A percentile compares a stretch with the other conserved stretches of the same genome.
Conservation (phyloP, 2,329 filamentous ascomycete species). For the Neospermospora avenae region DNA sequence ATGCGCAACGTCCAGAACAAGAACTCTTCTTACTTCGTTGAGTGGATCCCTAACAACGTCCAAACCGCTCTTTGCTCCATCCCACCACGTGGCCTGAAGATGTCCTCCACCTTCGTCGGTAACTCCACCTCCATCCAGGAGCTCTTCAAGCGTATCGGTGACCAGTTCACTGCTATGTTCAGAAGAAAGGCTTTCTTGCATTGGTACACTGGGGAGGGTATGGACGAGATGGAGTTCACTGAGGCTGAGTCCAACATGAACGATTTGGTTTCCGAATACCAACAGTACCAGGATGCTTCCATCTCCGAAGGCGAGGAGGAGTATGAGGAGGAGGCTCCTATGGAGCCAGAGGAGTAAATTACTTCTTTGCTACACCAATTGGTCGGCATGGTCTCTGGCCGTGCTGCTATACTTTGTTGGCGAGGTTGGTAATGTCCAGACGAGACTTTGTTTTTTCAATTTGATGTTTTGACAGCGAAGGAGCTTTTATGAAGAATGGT, state of each 20-base stretch:
- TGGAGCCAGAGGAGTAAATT: conserved; percentile 61
- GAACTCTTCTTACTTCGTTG: conserved; percentile 99
- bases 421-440: conserved; percentile 28
- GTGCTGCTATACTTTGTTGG: conserved; percentile 25
- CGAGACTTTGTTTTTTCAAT: conserved; percentile 23
- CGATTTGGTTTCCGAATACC: conserved; percentile 98
- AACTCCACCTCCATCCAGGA: conserved; percentile 99
- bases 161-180: conserved; percentile 99
- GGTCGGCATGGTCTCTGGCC: conserved; percentile 22
- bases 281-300: conserved; percentile 99
- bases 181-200: conserved; percentile 99
- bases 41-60: conserved; percentile 99
- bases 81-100: conserved; percentile 94
- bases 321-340: conserved; percentile 73
- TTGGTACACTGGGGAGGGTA: conserved; percentile 99
- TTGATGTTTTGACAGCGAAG: conserved; percentile 30
- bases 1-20: conserved; percentile 99
- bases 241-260: conserved; percentile 99
- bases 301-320: conserved; percentile 97
- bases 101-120: conserved; percentile 98
- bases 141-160: conserved; percentile 99
- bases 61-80: conserved; percentile 99
- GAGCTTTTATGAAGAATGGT: conserved; percentile 22
- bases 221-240: conserved; percentile 99
- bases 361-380: conserved; percentile 21